Percentiles rank a stretch among this genome's conserved stretches.
Conservation (phyloP, 1,284 basidiomycete species). For the Bjerkandera adusta region DNA sequence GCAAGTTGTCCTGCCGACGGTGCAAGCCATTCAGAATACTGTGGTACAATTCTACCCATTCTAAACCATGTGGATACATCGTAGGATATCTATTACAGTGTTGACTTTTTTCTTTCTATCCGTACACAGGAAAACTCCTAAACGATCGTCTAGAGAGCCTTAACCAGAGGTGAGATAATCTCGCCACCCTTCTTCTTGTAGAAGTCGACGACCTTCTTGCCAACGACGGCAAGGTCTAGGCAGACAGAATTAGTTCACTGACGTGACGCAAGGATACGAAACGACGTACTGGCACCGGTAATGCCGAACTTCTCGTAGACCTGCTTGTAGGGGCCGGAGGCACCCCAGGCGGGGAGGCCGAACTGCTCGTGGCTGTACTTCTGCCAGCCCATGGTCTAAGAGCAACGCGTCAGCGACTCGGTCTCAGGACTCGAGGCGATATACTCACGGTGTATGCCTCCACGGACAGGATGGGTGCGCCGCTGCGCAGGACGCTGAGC, state of each 20-base stretch:
- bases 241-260: slow-evolving; percentile 14
- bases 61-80: too few species aligned
- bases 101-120: too few species aligned
- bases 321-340: slow-evolving; percentile 87
- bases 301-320: slow-evolving; percentile 90
- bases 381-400: slow-evolving; percentile 76
- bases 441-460: slow-evolving; percentile 73
- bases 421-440: neutral
- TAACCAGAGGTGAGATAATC: slow-evolving; percentile 79
- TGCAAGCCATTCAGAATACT: too few species aligned
- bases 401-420: slow-evolving; percentile 6
- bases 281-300: slow-evolving; percentile 67
- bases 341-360: slow-evolving; percentile 81
- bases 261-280: slow-evolving; percentile 3
- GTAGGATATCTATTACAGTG: too few species aligned
- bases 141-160: too few species aligned
- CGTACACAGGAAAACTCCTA: too few species aligned
- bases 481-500: slow-evolving; percentile 82
- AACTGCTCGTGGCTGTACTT: slow-evolving; percentile 90
- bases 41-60: too few species aligned
- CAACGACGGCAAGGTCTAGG: slow-evolving; percentile 73
- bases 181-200: slow-evolving; percentile 80
- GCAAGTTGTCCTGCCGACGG: too few species aligned
- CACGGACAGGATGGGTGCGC: slow-evolving; percentile 87
- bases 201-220: slow-evolving; percentile 85